Base-by-base conservation (phyloP, 768 basidiomycete species). In the Amanita rubescens region DNA sequence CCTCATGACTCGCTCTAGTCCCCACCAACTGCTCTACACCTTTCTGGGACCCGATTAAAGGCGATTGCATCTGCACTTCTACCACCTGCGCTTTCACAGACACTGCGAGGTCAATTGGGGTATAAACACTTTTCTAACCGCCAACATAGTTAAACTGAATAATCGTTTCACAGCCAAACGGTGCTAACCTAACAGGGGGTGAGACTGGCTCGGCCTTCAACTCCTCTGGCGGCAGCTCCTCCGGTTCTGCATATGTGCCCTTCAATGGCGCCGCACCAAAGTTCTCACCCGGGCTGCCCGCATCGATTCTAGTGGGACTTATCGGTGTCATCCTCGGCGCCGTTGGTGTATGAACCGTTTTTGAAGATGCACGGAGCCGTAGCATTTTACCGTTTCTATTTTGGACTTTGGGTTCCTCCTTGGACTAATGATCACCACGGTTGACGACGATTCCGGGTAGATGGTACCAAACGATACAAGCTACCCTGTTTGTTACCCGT, bases 21-120 rank as follows among this genome's bases (percentile, higher is more conserved):
- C 79, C 86, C 20, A 54, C 74, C 19, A 85, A 86, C 68, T 89
- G 87, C 66, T 83, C 84, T 3, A 89, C 86, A 9, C 75, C 84
- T 3, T 90, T 86, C 75, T 90, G 86, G 85, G 87, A 90, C 65
- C 89, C 89, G 1, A 75, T 89, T 48, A 71, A 58, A 24, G 82
- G 80, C 59, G 67, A 72, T 34, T 90, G 89, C 58, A 67, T 83
- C 49, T 90, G 87, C 67, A 75, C 67, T 0, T 74, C 77, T 1
- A 58, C 55, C 48, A 69, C 67, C 1, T 90, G 90, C 64, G 69
- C 74, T 0, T 90, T 90, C 66, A 64, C 66, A 3, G 88, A 91
- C 60, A 65, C 74, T 39, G 77, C 83, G 17, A 71, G 83, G 38
- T 75, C 83, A 4, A 82, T 87, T 35, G 84, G 84, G 56, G 84